phyloP scores from a whole-genome alignment of 2,329 filamentous ascomycete genomes.

The Colletotrichum falcatum region DNA sequence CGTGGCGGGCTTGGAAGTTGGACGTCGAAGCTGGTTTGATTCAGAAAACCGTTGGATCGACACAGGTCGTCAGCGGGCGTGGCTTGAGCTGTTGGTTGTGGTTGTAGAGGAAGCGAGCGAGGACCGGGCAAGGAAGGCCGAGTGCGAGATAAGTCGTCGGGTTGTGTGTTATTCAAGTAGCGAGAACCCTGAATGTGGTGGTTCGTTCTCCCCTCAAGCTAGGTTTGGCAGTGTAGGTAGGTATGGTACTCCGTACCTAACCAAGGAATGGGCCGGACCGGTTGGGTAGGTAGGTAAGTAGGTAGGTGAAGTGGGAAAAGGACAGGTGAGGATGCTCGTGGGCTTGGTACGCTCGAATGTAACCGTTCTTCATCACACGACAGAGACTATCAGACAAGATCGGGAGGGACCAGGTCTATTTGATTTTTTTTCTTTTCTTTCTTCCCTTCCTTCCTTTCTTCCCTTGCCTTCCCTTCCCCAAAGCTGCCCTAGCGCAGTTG shows the following conservation, averaged over 20 bases:
- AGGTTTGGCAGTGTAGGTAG: background rate
- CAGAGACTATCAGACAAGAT: slow-evolving; percentile 25
- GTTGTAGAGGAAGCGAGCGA: background rate
- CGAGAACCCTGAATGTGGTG: background rate
- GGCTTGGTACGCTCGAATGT: slow-evolving; percentile 27
- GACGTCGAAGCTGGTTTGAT: background rate
- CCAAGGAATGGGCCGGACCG: slow-evolving; percentile 6
- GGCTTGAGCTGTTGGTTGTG: background rate
- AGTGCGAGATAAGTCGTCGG: slow-evolving; percentile 3
- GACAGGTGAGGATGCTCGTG: slow-evolving; percentile 27
- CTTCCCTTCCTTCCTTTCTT: background rate
- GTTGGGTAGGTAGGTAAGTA: slow-evolving; percentile 26
- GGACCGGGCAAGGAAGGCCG: background rate
- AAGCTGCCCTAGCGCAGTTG: slow-evolving; percentile 36
- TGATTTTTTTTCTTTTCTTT: slow-evolving; percentile 35
- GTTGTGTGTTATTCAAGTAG: slow-evolving; percentile 6
- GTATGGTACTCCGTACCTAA: too few relatives aligned
- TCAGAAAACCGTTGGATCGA: background rate
- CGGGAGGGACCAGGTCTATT: slow-evolving; percentile 39
- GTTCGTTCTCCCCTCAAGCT: background rate
- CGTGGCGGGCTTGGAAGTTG: background rate
- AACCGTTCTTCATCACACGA: slow-evolving; percentile 36
- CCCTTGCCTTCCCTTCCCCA: background rate
- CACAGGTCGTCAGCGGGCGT: background rate
- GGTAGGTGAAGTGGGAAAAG: slow-evolving; percentile 26